Conservation (phyloP, 169 alveolate genomes). For the Plasmodium vivax region DNA sequence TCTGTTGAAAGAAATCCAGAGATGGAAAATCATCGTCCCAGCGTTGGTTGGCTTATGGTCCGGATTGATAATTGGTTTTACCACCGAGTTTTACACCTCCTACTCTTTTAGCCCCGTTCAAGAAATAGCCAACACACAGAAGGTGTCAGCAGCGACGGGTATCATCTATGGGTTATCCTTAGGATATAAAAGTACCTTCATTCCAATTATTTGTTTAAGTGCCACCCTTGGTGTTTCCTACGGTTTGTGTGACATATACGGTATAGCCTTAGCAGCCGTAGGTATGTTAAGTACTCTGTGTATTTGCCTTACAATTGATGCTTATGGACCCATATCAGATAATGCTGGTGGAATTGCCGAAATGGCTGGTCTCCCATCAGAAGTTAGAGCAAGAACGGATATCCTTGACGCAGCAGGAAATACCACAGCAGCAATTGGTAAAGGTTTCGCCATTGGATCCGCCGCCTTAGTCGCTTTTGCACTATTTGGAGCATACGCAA, state of each 20-base stretch:
- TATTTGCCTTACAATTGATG: conserved; percentile 91
- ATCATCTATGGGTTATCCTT: conserved; percentile 90
- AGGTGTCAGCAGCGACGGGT: conserved; percentile 90
- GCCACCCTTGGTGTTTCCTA: conserved; percentile 85
- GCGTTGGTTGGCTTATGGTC: conserved; percentile 87
- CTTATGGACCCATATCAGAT: conserved; percentile 93
- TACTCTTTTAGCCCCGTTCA: conserved; percentile 89
- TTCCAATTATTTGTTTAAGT: conserved; percentile 88
- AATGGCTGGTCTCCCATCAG: conserved; percentile 90
- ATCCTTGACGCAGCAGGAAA: conserved; percentile 94
- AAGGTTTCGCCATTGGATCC: conserved; percentile 94
- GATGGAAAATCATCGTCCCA: conserved; percentile 83
- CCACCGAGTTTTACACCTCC: conserved; percentile 91
- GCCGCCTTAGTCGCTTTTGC: conserved; percentile 93
- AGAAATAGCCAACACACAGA: conserved; percentile 88
- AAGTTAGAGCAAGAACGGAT: conserved; percentile 90
- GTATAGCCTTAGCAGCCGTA: conserved; percentile 91
- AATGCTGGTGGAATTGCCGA: conserved; percentile 96
- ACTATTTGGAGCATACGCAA: conserved; percentile 92
- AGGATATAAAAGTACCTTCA: conserved; percentile 90
- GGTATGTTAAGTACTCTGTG: conserved; percentile 92
- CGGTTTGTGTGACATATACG: conserved; percentile 87
- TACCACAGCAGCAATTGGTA: conserved; percentile 93
- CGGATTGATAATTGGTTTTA: conserved; percentile 86
- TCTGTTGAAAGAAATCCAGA: conserved; percentile 35